Conservation (phyloP, 2,329 filamentous ascomycete species). For the Remersonia thermophila region DNA sequence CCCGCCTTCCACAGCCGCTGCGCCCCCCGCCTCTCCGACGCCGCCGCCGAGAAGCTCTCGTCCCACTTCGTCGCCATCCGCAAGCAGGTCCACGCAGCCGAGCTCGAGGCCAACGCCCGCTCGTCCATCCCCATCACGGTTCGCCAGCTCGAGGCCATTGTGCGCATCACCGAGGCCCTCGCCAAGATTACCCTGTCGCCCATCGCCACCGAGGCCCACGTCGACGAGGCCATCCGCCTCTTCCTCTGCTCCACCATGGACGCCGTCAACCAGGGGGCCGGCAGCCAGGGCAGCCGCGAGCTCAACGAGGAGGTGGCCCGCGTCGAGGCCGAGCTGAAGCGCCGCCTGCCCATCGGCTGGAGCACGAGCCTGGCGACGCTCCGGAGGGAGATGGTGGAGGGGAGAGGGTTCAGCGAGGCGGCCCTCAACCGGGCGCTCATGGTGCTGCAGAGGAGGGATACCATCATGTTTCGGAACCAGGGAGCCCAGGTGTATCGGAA, state of each 20-base stretch:
- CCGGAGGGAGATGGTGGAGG: slow-evolving; percentile 81
- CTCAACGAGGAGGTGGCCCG: slow-evolving; percentile 80
- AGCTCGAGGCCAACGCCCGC: slow-evolving; percentile 78
- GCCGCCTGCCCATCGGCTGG: slow-evolving; percentile 86
- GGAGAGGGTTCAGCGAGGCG: slow-evolving; percentile 80
- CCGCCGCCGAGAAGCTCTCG: slow-evolving; percentile 89
- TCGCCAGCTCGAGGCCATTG: slow-evolving; percentile 90
- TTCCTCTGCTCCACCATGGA: slow-evolving; percentile 98
- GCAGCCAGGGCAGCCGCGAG: slow-evolving; percentile 71
- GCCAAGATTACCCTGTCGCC: slow-evolving; percentile 82
- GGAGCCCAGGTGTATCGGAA: slow-evolving; percentile 64
- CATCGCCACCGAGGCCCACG: slow-evolving; percentile 78
- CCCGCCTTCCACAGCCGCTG: slow-evolving; percentile 78
- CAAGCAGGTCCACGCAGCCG: slow-evolving; percentile 81
- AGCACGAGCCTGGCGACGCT: slow-evolving; percentile 81
- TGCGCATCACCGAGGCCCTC: slow-evolving; percentile 91
- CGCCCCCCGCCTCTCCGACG: slow-evolving; percentile 76
- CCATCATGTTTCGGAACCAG: slow-evolving; percentile 67
- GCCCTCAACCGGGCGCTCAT: slow-evolving; percentile 73
- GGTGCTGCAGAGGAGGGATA: slow-evolving; percentile 77
- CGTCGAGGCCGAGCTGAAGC: slow-evolving; percentile 78
- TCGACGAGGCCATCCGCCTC: slow-evolving; percentile 92
- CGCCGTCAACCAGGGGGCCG: slow-evolving; percentile 72
- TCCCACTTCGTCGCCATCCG: slow-evolving; percentile 96
- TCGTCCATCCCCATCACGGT: slow-evolving; percentile 96